phyloP scores from a whole-genome alignment of 805 yeast species.

The Cyberlindnera subsufficiens region DNA sequence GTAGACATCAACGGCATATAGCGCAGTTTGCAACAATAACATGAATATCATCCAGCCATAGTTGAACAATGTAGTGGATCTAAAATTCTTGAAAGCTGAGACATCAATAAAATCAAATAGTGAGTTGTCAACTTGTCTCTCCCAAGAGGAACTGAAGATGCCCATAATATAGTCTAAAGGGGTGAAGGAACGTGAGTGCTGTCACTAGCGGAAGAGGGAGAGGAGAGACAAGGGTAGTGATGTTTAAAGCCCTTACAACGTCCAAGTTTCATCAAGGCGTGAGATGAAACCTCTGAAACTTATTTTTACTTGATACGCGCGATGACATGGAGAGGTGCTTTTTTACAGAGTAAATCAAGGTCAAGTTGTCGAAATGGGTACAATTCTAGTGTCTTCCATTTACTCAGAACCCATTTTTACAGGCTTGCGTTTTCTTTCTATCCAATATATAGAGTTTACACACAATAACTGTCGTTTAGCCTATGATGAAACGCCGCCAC shows the following conservation, averaged over 20 bases:
- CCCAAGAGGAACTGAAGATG: conserved; percentile 27
- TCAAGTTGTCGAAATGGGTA: too few species aligned
- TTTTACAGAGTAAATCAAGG: too few species aligned
- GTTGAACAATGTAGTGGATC: conserved; percentile 36
- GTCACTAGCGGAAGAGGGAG: not conserved
- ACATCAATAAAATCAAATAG: conserved; percentile 47
- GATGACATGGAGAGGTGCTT: too few species aligned
- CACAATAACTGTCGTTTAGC: too few species aligned
- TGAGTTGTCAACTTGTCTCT: conserved; percentile 27
- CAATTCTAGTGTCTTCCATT: too few species aligned
- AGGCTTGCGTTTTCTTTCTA: too few species aligned
- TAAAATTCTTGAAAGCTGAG: conserved; percentile 39
- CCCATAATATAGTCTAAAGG: conserved; percentile 12
- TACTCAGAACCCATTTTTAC: too few species aligned
- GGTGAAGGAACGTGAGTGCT: not conserved
- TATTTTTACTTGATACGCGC: too few species aligned
- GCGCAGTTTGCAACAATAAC: conserved; percentile 41
- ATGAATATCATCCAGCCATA: conserved; percentile 33
- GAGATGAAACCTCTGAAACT: too few species aligned
- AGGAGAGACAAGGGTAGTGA: not conserved
- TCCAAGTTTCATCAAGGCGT: too few species aligned
- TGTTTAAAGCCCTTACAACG: not conserved
- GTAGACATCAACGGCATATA: conserved; percentile 68
- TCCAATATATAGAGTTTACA: too few species aligned
- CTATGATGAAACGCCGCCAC: too few species aligned